Conservation (phyloP, 2,329 filamentous ascomycete species). For the Neobulgaria alba region DNA sequence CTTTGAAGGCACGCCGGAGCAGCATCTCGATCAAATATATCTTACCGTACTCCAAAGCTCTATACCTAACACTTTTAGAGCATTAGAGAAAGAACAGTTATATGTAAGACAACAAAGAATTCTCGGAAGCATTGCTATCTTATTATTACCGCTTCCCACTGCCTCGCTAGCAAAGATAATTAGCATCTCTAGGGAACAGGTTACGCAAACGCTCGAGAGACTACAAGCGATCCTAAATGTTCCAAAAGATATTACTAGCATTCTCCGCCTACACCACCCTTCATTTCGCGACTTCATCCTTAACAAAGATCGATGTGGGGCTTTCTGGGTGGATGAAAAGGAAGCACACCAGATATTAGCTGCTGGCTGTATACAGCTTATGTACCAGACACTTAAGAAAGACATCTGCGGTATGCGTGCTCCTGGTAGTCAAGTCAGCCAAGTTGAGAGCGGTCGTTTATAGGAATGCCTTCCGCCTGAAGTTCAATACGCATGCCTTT, state of each 20-base stretch:
- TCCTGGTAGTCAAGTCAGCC: constrained; percentile 11
- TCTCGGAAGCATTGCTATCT: background rate
- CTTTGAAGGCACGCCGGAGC: constrained; percentile 5
- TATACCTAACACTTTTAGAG: no score
- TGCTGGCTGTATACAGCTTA: constrained; percentile 25
- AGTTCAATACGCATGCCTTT: constrained; percentile 28
- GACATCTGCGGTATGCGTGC: constrained; percentile 26
- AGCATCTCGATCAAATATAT: constrained; percentile 13
- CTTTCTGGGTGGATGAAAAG: constrained; percentile 28
- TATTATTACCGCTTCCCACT: background rate
- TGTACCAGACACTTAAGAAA: constrained; percentile 23
- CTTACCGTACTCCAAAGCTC: constrained; percentile 10
- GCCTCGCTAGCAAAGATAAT: background rate
- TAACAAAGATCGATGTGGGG: background rate
- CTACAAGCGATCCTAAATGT: constrained; percentile 8
- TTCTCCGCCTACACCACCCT: constrained; percentile 1
- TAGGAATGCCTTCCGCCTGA: constrained; percentile 26
- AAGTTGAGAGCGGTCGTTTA: constrained; percentile 13
- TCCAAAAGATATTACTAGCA: constrained; percentile 1
- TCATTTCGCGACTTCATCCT: constrained; percentile 3
- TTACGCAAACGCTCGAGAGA: constrained; percentile 3
- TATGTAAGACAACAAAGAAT: no score
- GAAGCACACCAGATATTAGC: constrained; percentile 25
- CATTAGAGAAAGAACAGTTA: no score
- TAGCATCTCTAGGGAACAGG: background rate